phyloP scores from a whole-genome alignment of 106 monocot genomes.

The Acorus calamus region DNA sequence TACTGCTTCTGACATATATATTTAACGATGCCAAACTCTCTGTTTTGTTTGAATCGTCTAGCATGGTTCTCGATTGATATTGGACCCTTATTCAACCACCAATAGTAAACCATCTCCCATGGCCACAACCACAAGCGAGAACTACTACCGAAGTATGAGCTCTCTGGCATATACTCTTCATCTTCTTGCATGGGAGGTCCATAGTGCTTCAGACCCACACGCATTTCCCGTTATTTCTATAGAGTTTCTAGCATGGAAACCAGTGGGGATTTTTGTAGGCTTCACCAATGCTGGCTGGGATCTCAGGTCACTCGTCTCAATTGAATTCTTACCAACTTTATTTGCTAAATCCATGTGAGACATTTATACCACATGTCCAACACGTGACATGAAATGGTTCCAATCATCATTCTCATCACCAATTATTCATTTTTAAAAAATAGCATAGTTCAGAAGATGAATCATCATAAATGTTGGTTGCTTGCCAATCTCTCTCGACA shows the following conservation, averaged over 20 bases:
- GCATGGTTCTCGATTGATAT: conserved; percentile 66
- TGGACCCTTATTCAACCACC: conserved; percentile 46
- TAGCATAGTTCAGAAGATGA: too few relatives aligned
- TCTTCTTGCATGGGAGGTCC: conserved; percentile 21
- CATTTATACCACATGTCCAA: too few relatives aligned
- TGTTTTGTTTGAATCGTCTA: conserved; percentile 55
- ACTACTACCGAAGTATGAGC: conserved; percentile 52
- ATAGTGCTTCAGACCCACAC: conserved; percentile 40
- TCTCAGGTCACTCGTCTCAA: too few relatives aligned
- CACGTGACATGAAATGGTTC: too few relatives aligned
- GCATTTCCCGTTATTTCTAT: conserved; percentile 36
- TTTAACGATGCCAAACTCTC: conserved; percentile 56
- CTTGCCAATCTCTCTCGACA: too few relatives aligned
- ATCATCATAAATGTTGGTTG: too few relatives aligned
- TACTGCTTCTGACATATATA: conserved; percentile 61
- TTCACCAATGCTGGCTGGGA: neutral
- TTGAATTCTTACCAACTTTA: neutral
- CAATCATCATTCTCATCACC: too few relatives aligned
- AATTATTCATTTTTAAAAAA: too few relatives aligned
- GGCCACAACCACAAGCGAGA: conserved; percentile 42
- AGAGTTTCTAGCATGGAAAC: conserved; percentile 6
- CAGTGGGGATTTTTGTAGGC: neutral
- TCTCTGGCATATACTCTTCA: conserved; percentile 17
- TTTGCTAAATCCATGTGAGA: neutral
- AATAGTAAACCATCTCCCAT: conserved; percentile 63